A percentile compares a stretch with the other conserved stretches of the same genome.
Conservation (phyloP, 139 green algal species). For the Microglena sp. region DNA sequence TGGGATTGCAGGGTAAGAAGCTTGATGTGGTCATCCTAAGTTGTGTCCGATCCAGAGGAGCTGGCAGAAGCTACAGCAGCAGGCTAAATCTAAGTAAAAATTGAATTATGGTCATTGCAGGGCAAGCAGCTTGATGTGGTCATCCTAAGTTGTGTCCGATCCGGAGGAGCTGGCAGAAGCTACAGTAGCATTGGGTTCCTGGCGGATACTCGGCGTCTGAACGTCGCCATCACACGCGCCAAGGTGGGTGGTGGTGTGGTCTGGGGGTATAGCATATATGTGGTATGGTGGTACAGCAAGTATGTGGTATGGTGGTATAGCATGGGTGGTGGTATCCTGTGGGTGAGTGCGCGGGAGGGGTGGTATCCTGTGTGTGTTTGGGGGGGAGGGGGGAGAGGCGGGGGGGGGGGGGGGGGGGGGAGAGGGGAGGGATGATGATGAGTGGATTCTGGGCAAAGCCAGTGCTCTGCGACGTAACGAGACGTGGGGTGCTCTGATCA, state of each 20-base stretch:
- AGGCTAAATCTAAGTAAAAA: too few species aligned
- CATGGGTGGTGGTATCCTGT: too few species aligned
- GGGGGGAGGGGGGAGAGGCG: too few species aligned
- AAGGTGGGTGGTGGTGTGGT: conserved; percentile 16
- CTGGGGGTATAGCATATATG: background rate
- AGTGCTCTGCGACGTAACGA: conserved; percentile 38
- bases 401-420: too few species aligned
- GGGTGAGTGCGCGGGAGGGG: too few species aligned
- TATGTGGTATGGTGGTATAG: too few species aligned
- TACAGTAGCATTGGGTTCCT: conserved; percentile 57
- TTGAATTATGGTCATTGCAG: too few species aligned
- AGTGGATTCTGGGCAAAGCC: conserved; percentile 64
- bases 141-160: conserved; percentile 81
- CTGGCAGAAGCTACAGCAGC: too few species aligned
- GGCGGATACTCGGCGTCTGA: conserved; percentile 68
- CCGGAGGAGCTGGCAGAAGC: conserved; percentile 2
- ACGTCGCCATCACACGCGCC: conserved; percentile 80
- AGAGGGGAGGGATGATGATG: too few species aligned
- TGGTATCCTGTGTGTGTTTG: too few species aligned
- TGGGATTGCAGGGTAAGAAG: conserved; percentile 81
- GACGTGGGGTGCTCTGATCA: conserved; percentile 52
- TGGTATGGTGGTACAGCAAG: background rate
- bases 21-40: conserved; percentile 88
- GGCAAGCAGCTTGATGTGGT: conserved; percentile 88
- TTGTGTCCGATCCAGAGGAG: conserved; percentile 78